These are phyloP conservation scores for Tetraselmis chui DNA, from an alignment of 139 green algal species.

Conservation along the genomic window DNA sequence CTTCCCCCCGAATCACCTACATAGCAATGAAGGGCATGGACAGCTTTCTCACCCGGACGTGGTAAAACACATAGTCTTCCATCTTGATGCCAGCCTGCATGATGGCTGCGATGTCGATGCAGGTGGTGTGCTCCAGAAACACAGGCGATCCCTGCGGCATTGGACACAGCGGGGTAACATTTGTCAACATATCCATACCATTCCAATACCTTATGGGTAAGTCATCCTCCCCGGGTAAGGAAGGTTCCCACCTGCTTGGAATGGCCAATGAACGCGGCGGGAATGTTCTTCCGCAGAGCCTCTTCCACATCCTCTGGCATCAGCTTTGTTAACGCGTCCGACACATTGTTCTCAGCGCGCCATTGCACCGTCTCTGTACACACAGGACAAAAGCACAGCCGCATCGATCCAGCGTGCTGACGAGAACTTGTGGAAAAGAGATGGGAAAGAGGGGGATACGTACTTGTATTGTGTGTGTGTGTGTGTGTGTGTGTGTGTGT, in stretches of 20 bases:
- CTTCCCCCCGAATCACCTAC: too few relatives aligned
- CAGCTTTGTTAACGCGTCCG: neutral
- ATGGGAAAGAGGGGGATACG: too few relatives aligned
- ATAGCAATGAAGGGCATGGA: too few relatives aligned
- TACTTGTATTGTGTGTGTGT: too few relatives aligned
- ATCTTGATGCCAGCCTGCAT: neutral
- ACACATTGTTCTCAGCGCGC: neutral
- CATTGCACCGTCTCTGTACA: neutral
- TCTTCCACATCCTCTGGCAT: neutral
- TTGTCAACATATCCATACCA: too few relatives aligned
- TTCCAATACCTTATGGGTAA: too few relatives aligned
- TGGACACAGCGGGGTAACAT: too few relatives aligned
- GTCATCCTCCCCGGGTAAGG: too few relatives aligned
- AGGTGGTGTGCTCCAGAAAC: neutral
- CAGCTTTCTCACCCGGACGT: neutral
- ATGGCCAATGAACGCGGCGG: neutral
- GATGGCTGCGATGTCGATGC: neutral
- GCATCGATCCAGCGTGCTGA: too few relatives aligned
- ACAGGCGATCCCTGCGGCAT: neutral
- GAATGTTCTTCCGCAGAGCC: neutral
- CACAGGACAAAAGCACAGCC: too few relatives aligned
- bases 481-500: too few relatives aligned
- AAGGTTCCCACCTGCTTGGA: neutral
- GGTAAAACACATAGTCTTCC: neutral
- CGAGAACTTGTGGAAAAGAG: too few relatives aligned